Evolutionary conservation across 768 basidiomycete species (phyloP).

Genomic region (Tulasnella sp.): DNA sequence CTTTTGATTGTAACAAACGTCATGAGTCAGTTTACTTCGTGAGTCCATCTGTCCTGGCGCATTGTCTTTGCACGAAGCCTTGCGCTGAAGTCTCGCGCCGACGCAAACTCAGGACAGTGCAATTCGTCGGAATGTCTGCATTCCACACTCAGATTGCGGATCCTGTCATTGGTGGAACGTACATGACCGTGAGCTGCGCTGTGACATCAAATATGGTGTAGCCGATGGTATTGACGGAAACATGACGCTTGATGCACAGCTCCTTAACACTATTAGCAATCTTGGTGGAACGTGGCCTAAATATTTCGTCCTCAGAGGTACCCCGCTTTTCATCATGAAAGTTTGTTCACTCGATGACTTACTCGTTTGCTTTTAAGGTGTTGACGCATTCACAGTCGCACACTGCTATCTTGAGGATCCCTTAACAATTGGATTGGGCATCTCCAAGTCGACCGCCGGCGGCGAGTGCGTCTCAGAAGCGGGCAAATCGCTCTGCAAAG

Average conservation of each 20-base stretch:
- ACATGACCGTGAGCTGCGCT: constrained; percentile 79
- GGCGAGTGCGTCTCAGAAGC: constrained; percentile 84
- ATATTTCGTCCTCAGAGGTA: constrained; percentile 89
- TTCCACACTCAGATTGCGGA: constrained; percentile 97
- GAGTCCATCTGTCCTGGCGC: constrained; percentile 25
- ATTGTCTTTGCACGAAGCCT: not conserved
- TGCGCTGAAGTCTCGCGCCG: not conserved
- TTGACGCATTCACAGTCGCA: constrained; percentile 79
- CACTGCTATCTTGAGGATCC: constrained; percentile 59
- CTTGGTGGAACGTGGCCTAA: constrained; percentile 98
- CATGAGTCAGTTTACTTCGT: constrained; percentile 75
- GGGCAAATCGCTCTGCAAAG: constrained; percentile 68
- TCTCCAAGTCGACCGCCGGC: constrained; percentile 35
- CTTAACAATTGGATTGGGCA: constrained; percentile 9
- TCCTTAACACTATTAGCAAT: constrained; percentile 92
- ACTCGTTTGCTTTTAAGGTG: constrained; percentile 37
- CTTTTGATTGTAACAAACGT: constrained; percentile 76
- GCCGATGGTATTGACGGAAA: not conserved
- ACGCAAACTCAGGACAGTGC: constrained; percentile 60
- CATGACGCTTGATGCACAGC: constrained; percentile 32
- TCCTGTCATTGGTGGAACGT: constrained; percentile 93
- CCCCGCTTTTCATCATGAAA: not conserved
- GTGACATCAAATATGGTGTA: not conserved
- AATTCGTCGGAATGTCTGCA: constrained; percentile 97
- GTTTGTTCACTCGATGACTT: not conserved